Conservation (phyloP, 2,329 filamentous ascomycete species). For the Annulohypoxylon truncatum region DNA sequence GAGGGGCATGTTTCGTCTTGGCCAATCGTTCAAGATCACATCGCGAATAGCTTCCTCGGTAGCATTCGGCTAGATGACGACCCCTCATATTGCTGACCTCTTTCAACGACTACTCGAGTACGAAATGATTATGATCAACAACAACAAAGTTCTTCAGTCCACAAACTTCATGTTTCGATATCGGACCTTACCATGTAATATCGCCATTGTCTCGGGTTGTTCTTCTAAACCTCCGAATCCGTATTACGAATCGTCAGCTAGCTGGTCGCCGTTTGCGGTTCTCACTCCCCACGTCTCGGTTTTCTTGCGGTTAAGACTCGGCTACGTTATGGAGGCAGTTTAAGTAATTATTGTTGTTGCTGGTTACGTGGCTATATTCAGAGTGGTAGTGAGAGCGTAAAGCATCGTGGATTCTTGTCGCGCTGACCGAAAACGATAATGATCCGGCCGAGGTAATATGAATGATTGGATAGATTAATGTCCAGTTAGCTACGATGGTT, state of each 20-base stretch:
- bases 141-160: background rate
- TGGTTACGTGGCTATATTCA: too few species aligned
- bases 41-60: constrained; percentile 9
- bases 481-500: too few species aligned
- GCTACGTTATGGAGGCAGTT: too few species aligned
- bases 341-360: too few species aligned
- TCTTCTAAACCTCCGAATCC: constrained; percentile 15
- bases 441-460: too few species aligned
- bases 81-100: background rate
- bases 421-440: too few species aligned
- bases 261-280: constrained; percentile 3
- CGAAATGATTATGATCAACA: background rate
- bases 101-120: background rate
- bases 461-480: too few species aligned
- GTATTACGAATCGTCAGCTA: background rate
- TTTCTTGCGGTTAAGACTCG: too few species aligned
- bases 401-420: too few species aligned
- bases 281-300: too few species aligned
- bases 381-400: too few species aligned
- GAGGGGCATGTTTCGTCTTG: background rate
- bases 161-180: background rate
- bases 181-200: background rate
- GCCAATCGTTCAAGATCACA: constrained; percentile 7
- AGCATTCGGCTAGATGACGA: background rate
- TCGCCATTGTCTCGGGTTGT: constrained; percentile 19